A percentile compares a stretch with the other conserved stretches of the same genome.
Evolutionary conservation across 2,329 filamentous ascomycete species (phyloP).

Genomic region (Claviceps quebecensis): DNA sequence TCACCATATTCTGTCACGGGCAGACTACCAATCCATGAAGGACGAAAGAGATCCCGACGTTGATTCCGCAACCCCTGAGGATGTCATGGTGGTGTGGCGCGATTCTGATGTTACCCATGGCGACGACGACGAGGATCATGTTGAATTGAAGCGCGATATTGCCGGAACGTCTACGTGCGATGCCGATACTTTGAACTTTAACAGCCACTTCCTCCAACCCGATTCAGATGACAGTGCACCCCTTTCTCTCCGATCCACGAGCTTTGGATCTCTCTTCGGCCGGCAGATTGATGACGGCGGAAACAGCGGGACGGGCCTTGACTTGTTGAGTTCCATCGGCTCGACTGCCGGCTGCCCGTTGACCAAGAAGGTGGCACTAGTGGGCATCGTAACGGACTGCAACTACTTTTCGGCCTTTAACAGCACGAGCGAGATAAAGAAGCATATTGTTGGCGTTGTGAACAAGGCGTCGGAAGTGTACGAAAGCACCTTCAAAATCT

Average conservation of each 20-base stretch:
- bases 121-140: constrained; percentile 22
- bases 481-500: constrained; percentile 88
- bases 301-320: constrained; percentile 52
- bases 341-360: constrained; percentile 71
- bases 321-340: constrained; percentile 67
- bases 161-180: constrained; percentile 43
- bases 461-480: constrained; percentile 80
- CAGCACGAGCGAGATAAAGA: constrained; percentile 42
- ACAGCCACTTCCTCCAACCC: constrained; percentile 58
- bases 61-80: constrained; percentile 36
- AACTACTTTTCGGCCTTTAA: constrained; percentile 66
- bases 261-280: constrained; percentile 55
- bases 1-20: constrained; percentile 71
- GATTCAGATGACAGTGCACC: constrained; percentile 34
- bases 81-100: constrained; percentile 82
- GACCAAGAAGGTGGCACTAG: constrained; percentile 79
- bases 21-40: constrained; percentile 60
- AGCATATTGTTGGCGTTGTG: constrained; percentile 70
- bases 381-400: constrained; percentile 89
- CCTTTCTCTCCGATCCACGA: constrained; percentile 41
- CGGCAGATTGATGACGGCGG: constrained; percentile 58
- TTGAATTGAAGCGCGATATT: constrained; percentile 50
- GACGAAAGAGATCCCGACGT: constrained; percentile 57
- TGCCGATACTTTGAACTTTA: constrained; percentile 68
- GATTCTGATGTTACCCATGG: constrained; percentile 64